These are phyloP conservation scores for Blastocrithidia nonstop DNA, from an alignment of 208 protist species.

Conservation along the genomic window DNA sequence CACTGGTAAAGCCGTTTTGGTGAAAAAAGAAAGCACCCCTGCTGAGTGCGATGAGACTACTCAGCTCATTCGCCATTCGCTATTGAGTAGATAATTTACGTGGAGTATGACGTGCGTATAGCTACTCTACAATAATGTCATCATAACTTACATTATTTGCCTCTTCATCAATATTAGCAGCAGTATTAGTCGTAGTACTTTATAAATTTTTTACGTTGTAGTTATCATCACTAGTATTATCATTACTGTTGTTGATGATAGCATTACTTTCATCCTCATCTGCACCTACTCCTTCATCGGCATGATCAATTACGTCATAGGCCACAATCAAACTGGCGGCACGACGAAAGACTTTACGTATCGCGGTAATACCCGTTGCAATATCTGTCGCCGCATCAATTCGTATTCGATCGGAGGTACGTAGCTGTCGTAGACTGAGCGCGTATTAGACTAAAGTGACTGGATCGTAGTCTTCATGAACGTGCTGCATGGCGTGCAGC, in stretches of 20 bases:
- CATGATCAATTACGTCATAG: conserved; percentile 12
- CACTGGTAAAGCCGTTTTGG: conserved; percentile 30
- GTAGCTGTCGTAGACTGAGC: conserved; percentile 10
- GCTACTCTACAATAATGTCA: too few relatives aligned
- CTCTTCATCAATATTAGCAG: too few relatives aligned
- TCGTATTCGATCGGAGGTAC: conserved; percentile 11
- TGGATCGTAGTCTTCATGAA: conserved; percentile 20
- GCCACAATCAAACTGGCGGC: conserved; percentile 24
- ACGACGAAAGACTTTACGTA: conserved; percentile 16
- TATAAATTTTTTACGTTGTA: too few relatives aligned
- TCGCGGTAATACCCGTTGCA: conserved; percentile 8
- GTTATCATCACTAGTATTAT: too few relatives aligned
- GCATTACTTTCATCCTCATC: background rate
- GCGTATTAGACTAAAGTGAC: conserved; percentile 19
- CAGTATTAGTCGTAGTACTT: too few relatives aligned
- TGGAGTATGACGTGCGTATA: background rate
- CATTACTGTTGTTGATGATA: too few relatives aligned
- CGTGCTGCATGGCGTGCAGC: conserved; percentile 28
- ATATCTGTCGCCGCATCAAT: conserved; percentile 14
- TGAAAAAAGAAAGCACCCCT: conserved; percentile 74
- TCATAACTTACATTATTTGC: too few relatives aligned
- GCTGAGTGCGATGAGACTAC: conserved; percentile 53
- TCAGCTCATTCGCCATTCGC: conserved; percentile 14
- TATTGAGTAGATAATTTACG: conserved; percentile 4
- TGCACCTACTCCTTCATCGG: conserved; percentile 5